Evolutionary conservation across 2,329 filamentous ascomycete genomes (phyloP).

Genomic region (Grosmannia clavigera): DNA sequence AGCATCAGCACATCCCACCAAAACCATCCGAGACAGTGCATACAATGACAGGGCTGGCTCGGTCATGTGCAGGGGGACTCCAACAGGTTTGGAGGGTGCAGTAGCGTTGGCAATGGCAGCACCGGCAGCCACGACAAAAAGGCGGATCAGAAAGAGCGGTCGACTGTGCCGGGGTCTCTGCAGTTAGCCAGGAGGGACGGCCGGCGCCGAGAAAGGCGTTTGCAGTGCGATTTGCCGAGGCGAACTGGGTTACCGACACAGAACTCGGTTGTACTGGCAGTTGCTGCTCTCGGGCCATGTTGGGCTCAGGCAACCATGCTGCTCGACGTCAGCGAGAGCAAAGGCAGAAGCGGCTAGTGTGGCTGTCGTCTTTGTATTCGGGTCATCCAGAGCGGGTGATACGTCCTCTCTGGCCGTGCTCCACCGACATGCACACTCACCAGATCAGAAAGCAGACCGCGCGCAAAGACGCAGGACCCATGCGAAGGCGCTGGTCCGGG

Average conservation of each 20-base stretch:
- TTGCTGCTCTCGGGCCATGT: background rate
- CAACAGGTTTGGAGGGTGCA: background rate
- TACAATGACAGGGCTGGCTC: background rate
- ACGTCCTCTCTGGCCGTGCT: background rate
- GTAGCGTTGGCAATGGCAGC: background rate
- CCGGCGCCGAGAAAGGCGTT: conserved; percentile 17
- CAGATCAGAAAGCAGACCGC: background rate
- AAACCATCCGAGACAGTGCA: background rate
- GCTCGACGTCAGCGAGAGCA: background rate
- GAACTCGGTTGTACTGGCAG: background rate
- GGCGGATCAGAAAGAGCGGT: background rate
- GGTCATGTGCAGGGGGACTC: background rate
- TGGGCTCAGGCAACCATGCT: background rate
- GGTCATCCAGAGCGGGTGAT: background rate
- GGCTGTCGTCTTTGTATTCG: background rate
- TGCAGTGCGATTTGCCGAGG: conserved; percentile 19
- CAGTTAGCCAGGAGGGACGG: conserved; percentile 18
- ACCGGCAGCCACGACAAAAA: too few species aligned
- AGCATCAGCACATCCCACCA: background rate
- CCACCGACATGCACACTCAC: background rate
- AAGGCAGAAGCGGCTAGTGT: background rate
- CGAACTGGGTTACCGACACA: background rate
- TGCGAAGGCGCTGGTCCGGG: background rate
- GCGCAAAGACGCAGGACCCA: background rate
- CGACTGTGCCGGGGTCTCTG: background rate